Conservation (phyloP, 805 yeast species). For the Nakazawaea anatomiae region DNA sequence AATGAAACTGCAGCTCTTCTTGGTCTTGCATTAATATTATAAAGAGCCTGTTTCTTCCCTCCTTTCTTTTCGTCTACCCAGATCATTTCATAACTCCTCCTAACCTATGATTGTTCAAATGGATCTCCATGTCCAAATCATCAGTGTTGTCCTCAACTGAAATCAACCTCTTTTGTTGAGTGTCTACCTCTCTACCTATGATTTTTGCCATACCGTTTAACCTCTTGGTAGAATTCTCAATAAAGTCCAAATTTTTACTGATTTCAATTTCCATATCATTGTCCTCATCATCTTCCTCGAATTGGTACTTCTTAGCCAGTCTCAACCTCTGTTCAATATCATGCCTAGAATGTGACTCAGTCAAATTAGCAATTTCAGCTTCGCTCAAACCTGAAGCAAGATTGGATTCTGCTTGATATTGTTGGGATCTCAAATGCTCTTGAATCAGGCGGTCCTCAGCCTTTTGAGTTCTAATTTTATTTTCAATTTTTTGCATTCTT, state of each 20-base stretch:
- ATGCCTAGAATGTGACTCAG: slow-evolving; percentile 9
- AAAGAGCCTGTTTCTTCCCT: too few relatives aligned
- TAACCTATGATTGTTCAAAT: slow-evolving; percentile 68
- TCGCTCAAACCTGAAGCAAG: slow-evolving; percentile 53
- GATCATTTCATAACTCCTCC: slow-evolving; percentile 27
- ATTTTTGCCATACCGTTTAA: slow-evolving; percentile 67
- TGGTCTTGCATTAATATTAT: too few relatives aligned
- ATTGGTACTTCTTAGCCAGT: slow-evolving; percentile 65
- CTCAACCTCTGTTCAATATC: background rate
- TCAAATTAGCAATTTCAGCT: slow-evolving; percentile 18
- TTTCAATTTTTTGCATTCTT: slow-evolving; percentile 72
- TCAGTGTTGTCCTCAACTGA: slow-evolving; percentile 82
- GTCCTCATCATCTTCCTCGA: slow-evolving; percentile 88
- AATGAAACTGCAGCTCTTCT: too few relatives aligned
- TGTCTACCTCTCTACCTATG: slow-evolving; percentile 70
- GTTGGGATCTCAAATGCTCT: slow-evolving; percentile 52
- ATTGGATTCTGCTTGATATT: slow-evolving; percentile 62
- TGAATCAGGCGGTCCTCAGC: slow-evolving; percentile 29
- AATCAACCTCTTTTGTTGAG: slow-evolving; percentile 69
- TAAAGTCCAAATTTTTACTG: slow-evolving; percentile 76
- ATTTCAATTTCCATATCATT: slow-evolving; percentile 88
- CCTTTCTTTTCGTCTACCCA: background rate
- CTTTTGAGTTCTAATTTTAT: slow-evolving; percentile 44
- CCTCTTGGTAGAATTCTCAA: slow-evolving; percentile 59
- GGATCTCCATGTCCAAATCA: slow-evolving; percentile 75